A percentile compares a stretch with the other conserved stretches of the same genome.
These are phyloP conservation scores for Clitopilus passeckerianus DNA, from an alignment of 768 basidiomycete genomes.

Conservation along the genomic window DNA sequence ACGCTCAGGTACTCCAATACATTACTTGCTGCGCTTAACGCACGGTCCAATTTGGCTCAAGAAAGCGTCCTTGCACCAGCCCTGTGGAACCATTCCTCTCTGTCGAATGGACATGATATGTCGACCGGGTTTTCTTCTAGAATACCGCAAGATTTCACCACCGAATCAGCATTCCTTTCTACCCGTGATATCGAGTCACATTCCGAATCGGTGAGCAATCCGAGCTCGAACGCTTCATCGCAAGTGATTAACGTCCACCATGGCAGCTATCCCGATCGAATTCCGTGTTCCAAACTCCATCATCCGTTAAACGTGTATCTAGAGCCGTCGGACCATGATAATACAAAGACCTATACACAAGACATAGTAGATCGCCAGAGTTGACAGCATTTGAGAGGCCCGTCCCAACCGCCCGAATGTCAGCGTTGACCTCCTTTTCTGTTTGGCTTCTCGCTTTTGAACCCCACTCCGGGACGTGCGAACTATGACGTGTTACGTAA, in stretches of 20 bases:
- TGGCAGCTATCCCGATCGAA: neutral
- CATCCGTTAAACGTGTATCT: neutral
- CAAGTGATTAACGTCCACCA: neutral
- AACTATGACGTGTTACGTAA: neutral
- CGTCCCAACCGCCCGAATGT: neutral
- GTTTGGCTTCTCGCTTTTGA: neutral
- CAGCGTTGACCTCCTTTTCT: neutral
- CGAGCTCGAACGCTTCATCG: neutral
- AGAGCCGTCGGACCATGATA: neutral
- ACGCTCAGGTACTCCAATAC: conserved; percentile 7
- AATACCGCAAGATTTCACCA: neutral
- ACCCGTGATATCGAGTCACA: neutral
- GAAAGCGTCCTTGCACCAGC: neutral
- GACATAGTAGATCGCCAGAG: neutral
- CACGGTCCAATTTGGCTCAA: conserved; percentile 3
- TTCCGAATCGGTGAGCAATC: neutral
- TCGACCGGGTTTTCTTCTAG: neutral
- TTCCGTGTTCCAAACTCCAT: neutral
- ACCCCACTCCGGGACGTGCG: neutral
- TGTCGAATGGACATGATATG: neutral
- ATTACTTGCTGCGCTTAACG: conserved; percentile 6
- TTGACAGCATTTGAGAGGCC: neutral
- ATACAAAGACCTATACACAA: neutral
- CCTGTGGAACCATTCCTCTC: neutral
- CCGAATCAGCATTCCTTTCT: neutral